A percentile compares a stretch with the other conserved stretches of the same genome.
phyloP scores from a whole-genome alignment of 768 basidiomycete genomes.

The Russula vinacea region DNA sequence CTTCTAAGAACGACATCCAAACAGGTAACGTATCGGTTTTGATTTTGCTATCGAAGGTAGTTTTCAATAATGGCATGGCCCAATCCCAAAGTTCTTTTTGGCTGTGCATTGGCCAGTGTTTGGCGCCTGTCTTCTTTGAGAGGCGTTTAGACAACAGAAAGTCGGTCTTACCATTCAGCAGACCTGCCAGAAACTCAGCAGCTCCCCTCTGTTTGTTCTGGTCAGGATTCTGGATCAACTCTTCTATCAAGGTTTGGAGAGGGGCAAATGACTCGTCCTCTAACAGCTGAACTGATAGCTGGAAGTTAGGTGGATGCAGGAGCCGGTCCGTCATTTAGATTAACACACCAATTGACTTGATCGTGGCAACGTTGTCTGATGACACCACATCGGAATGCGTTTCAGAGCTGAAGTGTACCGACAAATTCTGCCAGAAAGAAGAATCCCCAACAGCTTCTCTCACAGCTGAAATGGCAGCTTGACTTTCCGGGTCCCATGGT shows the following conservation, averaged over 20 bases:
- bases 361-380: constrained; percentile 66
- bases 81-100: constrained; percentile 75
- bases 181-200: constrained; percentile 76
- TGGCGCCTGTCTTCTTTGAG: constrained; percentile 52
- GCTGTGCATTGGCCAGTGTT: constrained; percentile 79
- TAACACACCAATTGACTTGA: constrained; percentile 70
- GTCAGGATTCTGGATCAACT: constrained; percentile 63
- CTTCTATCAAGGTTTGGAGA: constrained; percentile 59
- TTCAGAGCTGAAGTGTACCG: constrained; percentile 73
- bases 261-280: constrained; percentile 66
- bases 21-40: constrained; percentile 78
- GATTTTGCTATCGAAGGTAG: constrained; percentile 65
- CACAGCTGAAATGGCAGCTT: constrained; percentile 49
- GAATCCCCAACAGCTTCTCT: constrained; percentile 46
- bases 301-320: constrained; percentile 17
- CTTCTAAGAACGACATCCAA: constrained; percentile 79
- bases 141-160: constrained; percentile 1
- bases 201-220: constrained; percentile 87
- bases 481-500: constrained; percentile 57
- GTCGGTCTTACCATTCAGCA: constrained; percentile 51
- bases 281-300: constrained; percentile 66
- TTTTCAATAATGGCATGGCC: constrained; percentile 65
- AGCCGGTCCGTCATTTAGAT: neutral
- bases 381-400: constrained; percentile 62
- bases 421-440: constrained; percentile 66